Conservation (phyloP, 108 stramenopile species). For the Cyclotella kingstonii region DNA sequence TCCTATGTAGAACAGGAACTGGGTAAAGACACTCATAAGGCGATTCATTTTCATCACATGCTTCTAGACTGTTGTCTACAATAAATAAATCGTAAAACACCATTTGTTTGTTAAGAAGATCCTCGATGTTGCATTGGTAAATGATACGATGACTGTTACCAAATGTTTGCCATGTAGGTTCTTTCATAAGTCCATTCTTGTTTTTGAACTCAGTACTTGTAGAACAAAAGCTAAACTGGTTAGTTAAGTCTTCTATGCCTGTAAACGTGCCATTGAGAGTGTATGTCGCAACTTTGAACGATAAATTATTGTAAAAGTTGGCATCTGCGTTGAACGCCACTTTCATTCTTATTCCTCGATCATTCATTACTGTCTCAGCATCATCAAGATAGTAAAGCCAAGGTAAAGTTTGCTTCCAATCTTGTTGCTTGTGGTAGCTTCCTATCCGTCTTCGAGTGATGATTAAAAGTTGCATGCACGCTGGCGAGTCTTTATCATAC, state of each 20-base stretch:
- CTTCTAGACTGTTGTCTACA: conserved; percentile 51
- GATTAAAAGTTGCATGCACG: conserved; percentile 46
- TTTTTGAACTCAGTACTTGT: too few relatives aligned
- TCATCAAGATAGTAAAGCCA: conserved; percentile 64
- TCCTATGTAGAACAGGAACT: conserved; percentile 55
- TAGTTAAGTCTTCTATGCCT: conserved; percentile 53
- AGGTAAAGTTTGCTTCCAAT: conserved; percentile 57
- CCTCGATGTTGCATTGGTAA: conserved; percentile 50
- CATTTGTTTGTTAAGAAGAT: conserved; percentile 46
- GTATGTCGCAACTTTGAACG: conserved; percentile 60
- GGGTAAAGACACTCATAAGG: conserved; percentile 51
- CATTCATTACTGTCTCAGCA: conserved; percentile 35
- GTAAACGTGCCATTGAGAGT: conserved; percentile 65
- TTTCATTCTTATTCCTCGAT: conserved; percentile 52
- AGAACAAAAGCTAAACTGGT: conserved; percentile 63
- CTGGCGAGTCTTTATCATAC: conserved; percentile 47
- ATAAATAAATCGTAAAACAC: conserved; percentile 73
- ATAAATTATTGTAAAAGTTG: conserved; percentile 19
- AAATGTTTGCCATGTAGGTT: conserved; percentile 37
- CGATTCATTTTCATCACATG: conserved; percentile 10
- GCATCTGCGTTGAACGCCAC: conserved; percentile 31
- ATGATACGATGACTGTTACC: conserved; percentile 38
- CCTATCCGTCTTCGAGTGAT: conserved; percentile 20
- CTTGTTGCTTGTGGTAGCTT: conserved; percentile 28
- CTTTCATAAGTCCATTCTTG: too few relatives aligned